Base-by-base conservation (phyloP, 1,284 basidiomycete genomes). In the Moesziomyces parantarcticus region DNA sequence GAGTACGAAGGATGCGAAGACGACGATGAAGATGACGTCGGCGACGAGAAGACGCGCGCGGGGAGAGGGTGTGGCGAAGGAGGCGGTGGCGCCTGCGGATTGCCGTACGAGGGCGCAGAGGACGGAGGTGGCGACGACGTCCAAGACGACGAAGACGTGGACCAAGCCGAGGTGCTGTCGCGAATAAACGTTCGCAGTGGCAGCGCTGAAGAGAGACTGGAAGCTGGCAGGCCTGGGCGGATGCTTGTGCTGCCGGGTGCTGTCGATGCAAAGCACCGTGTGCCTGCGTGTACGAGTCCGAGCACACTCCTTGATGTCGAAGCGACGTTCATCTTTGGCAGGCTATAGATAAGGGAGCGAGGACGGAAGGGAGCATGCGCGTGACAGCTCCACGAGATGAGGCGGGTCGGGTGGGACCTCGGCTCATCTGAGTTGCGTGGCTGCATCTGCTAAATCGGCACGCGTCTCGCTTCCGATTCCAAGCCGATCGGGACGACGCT, bases 111-210 rank as follows among this genome's bases (percentile, higher is more conserved):
- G 7, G 47, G 54, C 18, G 41, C 18, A 9, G 58, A n/a, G 16
- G 26, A 13, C 4, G 58, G 26, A 4, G 57, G 22, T 11, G 57
- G 53, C 11, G 54, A 60, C 2, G 58, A 67, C 14, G 50, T 68
- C 65, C 65, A 68, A 20, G 64, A 60, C 20, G 58, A 42, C 5
- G 58, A 55, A 6, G 65, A 58, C 14, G 22, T 58, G 40, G 65
- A 53, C 65, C 65, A 68, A 1, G 65, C 39, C 1, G 65, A 68
- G 14, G 47, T 46, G 34, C 22, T 58, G 48, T 68, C 65, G 32
- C 65, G 65, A 29, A 68, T 68, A 14, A 61, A 68, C 25, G 43
- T 50, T 23, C 58, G 65, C 6, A 62, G 39, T 8, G 58, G 47
- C 2, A 41, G 29, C 8, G 50, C 20, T 9, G 47, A 32, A 13